phyloP scores from a whole-genome alignment of 768 basidiomycete genomes.

The Paxillus involutus region DNA sequence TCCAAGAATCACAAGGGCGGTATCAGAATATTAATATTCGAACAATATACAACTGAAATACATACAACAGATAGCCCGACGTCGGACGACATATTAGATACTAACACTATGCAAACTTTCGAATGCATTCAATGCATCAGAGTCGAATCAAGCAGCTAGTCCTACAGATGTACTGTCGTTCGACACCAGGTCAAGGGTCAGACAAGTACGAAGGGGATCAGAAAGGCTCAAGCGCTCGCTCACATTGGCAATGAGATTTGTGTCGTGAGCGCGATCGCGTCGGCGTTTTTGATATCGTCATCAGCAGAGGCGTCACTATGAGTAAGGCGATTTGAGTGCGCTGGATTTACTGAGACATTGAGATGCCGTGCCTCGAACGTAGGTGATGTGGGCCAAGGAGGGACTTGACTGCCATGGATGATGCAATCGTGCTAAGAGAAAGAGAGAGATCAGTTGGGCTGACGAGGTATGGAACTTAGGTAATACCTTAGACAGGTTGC shows the following conservation, averaged over 20 bases:
- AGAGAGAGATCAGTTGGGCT: not conserved
- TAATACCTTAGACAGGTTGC: not conserved
- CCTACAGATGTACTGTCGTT: not conserved
- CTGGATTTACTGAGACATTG: too few relatives aligned
- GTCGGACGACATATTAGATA: too few relatives aligned
- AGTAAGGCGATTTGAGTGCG: not conserved
- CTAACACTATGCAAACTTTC: not conserved
- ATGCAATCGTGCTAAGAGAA: not conserved
- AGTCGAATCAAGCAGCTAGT: not conserved
- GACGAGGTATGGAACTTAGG: not conserved
- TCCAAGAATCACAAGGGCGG: too few relatives aligned
- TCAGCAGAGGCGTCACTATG: not conserved
- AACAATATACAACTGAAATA: too few relatives aligned
- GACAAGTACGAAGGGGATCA: too few relatives aligned
- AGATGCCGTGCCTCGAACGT: too few relatives aligned
- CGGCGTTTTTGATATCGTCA: not conserved
- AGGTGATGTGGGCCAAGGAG: too few relatives aligned
- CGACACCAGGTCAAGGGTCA: too few relatives aligned
- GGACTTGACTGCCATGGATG: too few relatives aligned
- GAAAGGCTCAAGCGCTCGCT: not conserved
- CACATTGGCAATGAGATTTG: not conserved
- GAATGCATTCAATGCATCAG: not conserved
- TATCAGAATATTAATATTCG: too few relatives aligned
- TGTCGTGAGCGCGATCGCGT: not conserved
- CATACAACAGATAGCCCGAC: too few relatives aligned